Conservation (phyloP, 305 asterid species). For the Nicotiana rustica region DNA sequence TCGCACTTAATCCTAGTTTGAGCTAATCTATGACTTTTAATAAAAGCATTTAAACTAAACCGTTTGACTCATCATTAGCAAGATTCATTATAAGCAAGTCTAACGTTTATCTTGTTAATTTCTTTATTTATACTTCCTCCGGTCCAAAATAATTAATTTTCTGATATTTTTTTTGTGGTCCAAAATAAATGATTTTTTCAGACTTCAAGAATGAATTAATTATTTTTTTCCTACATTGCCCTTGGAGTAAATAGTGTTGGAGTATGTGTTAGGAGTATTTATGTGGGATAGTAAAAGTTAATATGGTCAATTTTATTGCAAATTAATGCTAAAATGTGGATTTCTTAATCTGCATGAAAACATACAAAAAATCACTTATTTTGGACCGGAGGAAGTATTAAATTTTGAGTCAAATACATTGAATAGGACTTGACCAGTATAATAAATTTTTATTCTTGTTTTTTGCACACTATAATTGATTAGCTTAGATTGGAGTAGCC, state of each 20-base stretch:
- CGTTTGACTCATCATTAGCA: constrained; percentile 30
- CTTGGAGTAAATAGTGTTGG: too few species aligned
- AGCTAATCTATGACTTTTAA: constrained; percentile 5
- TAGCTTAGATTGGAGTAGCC: background rate
- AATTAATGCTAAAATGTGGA: too few species aligned
- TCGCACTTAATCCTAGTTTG: background rate
- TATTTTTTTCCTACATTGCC: too few species aligned
- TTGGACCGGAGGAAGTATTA: background rate
- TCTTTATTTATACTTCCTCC: background rate
- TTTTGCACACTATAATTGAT: background rate
- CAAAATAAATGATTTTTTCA: too few species aligned
- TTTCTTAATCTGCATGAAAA: too few species aligned
- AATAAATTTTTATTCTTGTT: background rate
- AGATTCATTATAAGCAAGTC: background rate
- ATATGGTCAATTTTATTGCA: too few species aligned
- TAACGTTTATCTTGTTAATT: background rate
- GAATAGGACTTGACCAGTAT: background rate
- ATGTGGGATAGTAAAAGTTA: too few species aligned
- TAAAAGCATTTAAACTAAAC: constrained; percentile 13
- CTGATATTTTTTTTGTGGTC: too few species aligned
- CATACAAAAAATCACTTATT: too few species aligned
- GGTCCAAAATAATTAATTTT: too few species aligned
- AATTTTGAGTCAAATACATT: background rate
- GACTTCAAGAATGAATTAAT: too few species aligned
- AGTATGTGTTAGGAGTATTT: too few species aligned